A percentile compares a stretch with the other conserved stretches of the same genome.
phyloP scores from a whole-genome alignment of 169 alveolate genomes.

The Prorocentrum cordatum region DNA sequence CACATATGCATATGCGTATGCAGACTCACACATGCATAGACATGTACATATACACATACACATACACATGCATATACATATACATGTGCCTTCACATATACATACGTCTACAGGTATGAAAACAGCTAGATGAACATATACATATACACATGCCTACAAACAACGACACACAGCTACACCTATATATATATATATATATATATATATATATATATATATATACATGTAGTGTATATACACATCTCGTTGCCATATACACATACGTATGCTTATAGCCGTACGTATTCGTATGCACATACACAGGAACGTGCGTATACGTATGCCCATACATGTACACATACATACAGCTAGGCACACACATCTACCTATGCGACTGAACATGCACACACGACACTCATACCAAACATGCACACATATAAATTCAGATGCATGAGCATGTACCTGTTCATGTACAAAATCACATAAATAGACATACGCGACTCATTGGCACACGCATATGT shows the following conservation, averaged over 20 bases:
- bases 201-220: not conserved
- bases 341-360: not conserved
- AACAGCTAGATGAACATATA: not conserved
- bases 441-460: not conserved
- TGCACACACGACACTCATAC: not conserved
- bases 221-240: not conserved
- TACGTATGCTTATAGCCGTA: not conserved
- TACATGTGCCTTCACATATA: not conserved
- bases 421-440: not conserved
- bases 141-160: not conserved
- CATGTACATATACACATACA: not conserved
- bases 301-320: not conserved
- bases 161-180: not conserved
- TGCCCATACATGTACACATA: not conserved
- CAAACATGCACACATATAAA: not conserved
- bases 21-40: not conserved
- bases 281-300: not conserved
- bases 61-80: not conserved
- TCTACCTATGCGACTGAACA: no score
- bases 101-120: not conserved
- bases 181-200: not conserved
- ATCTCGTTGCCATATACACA: not conserved
- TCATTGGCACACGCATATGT: no score
- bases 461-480: not conserved
- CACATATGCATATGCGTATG: not conserved